Evolutionary conservation across 768 basidiomycete genomes (phyloP), one percentile per base, ranked within the genome.

Genomic region (Boletus rufocinnamomeus): DNA sequence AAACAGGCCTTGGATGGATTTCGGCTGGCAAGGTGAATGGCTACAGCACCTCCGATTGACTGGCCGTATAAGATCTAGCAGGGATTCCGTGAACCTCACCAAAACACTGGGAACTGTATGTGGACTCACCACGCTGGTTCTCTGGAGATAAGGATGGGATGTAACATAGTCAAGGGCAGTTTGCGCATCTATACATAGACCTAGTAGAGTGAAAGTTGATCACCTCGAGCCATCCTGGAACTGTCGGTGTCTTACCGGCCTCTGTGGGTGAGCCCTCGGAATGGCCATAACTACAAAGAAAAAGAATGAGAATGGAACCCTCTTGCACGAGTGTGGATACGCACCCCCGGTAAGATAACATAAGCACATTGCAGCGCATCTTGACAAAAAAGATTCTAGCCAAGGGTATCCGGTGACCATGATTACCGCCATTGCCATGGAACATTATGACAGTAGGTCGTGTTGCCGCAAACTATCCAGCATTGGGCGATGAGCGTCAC

Each of bases 401-500:
- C 28, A 97, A 77, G 2, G 95, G 96, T 68, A 98, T 82, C 27
- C 96, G 83, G 68, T 98, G 96, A 1, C 96, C 95, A 40, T 86
- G 79, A 63, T 93, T 93, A 16, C 91, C 91, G 0, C 86, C 90
- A 65, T 92, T 92, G 8, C 96, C 96, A 65, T 98, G 95, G 56
- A 97, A 93, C 86, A 98, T 91, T 50, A 98, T 72, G 2, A 98
- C 79, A 0, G 94, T 97, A 2, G 96, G 96, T 17, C 94, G 79
- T 45, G 70, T 72, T 0, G 76, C 69, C 17, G 79, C 76, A 59
- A 79, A 79, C 80, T 80, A 49, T 25, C 2, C 19, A 27, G 25
- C 2, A 19, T 27, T 1, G 0, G 32, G 19, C 11, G 41, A 23
- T 52, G 14, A 57, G 50, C 23, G 28, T 50, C 43, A 48, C 30